phyloP scores from a whole-genome alignment of 1,139 yeast species.

The Candida albicans region DNA sequence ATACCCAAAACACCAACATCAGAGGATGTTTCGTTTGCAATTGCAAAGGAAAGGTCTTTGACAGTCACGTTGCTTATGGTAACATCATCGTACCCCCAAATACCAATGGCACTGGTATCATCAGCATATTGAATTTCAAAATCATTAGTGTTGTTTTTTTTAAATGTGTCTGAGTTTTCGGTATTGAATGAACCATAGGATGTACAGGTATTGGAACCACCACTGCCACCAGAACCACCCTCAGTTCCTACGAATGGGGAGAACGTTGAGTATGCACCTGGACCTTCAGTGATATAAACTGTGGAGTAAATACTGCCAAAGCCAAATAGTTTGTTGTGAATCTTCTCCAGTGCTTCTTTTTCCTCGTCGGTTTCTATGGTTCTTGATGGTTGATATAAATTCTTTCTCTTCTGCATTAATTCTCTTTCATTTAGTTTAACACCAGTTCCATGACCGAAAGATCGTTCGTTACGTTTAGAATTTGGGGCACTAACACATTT shows the following conservation, averaged over 20 bases:
- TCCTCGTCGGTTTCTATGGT: neutral
- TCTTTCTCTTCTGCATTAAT: neutral
- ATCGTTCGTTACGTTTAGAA: conserved; percentile 3
- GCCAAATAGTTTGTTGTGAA: conserved; percentile 4
- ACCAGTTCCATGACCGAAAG: conserved; percentile 7
- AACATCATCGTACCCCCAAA: conserved; percentile 53
- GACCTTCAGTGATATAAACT: conserved; percentile 6
- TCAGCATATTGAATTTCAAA: conserved; percentile 64
- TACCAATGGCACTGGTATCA: conserved; percentile 57
- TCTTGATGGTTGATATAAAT: neutral
- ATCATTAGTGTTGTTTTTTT: conserved; percentile 33
- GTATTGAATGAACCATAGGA: conserved; percentile 42
- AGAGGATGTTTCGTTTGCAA: conserved; percentile 44
- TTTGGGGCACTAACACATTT: conserved; percentile 19
- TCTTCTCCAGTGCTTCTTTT: conserved; percentile 1
- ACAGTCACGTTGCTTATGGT: conserved; percentile 41
- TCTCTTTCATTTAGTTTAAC: conserved; percentile 6
- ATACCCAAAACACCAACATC: conserved; percentile 54
- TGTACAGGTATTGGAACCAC: conserved; percentile 28
- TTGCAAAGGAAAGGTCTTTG: conserved; percentile 49
- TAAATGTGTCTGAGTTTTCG: conserved; percentile 31
- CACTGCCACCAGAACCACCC: conserved; percentile 3
- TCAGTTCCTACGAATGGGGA: conserved; percentile 6
- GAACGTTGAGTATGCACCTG: conserved; percentile 6
- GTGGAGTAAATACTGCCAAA: conserved; percentile 5